Evolutionary conservation across 2,329 filamentous ascomycete species (phyloP), one percentile per base, ranked within the genome.

Genomic region (Geosmithia putterillii): DNA sequence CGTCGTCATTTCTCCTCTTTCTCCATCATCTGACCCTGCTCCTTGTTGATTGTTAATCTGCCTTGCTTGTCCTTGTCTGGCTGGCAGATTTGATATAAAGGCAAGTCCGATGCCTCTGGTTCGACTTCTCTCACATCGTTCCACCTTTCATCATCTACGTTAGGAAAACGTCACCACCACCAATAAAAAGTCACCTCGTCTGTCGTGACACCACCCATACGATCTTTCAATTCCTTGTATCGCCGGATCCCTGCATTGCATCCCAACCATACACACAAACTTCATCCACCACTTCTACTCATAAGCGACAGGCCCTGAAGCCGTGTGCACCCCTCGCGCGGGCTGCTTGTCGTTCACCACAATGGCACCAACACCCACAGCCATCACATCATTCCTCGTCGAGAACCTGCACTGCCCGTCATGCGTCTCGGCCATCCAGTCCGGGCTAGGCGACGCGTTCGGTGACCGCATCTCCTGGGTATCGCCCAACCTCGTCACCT

Each of bases 401-500:
- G 75, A 72, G 48, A 87, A 88, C 58, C 69, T 88, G n/a, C 83
- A 88, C 61, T 87, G 83, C 63, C 79, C 82, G 14, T 83, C 81
- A 47, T 88, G 83, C 58, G 76, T 86, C 41, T 72, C 74, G 32
- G 69, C 72, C 50, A 86, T 88, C 54, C 70, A 77, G 53, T 64
- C 71, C 43, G 69, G 73, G 46, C 62, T 87, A 46, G 66, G 57
- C 46, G 68, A 65, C 38, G 58, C 59, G 18, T 74, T 63, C 50
- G 54, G 51, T 43, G 59, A 54, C 62, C 73, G 56, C 54, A 64
- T 66, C 64, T 66, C 54, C 44, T 78, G 74, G 63, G 73, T 86
- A 23, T 81, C 79, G 48, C 74, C 81, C 46, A 86, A 83, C 49
- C 74, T 86, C 47, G 73, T 86, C 52, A 81, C 80, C 35, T 83